These are phyloP conservation scores for Pulveroboletus sp. DNA, from an alignment of 768 basidiomycete genomes.

Conservation along the genomic window DNA sequence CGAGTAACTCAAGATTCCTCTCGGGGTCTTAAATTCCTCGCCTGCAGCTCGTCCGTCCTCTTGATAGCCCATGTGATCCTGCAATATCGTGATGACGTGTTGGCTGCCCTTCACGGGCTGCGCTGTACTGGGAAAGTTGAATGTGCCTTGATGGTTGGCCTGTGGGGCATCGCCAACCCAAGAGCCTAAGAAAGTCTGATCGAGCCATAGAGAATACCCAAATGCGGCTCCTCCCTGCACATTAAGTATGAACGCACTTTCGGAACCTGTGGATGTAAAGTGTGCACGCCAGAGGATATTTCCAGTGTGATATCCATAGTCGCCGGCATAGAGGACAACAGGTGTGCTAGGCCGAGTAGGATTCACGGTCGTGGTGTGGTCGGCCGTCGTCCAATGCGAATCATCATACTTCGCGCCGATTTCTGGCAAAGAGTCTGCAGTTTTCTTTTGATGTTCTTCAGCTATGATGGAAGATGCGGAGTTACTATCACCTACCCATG, in stretches of 20 bases:
- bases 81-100: constrained; percentile 47
- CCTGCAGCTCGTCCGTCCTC: constrained; percentile 41
- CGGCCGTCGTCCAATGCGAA: constrained; percentile 39
- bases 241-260: constrained; percentile 40
- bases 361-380: constrained; percentile 41
- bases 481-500: constrained; percentile 10
- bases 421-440: constrained; percentile 32
- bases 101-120: constrained; percentile 22
- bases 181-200: constrained; percentile 45
- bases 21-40: constrained; percentile 46
- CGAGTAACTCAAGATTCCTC: constrained; percentile 46
- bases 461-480: neutral
- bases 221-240: constrained; percentile 47
- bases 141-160: constrained; percentile 14
- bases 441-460: constrained; percentile 21
- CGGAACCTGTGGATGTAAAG: constrained; percentile 44
- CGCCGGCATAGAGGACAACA: constrained; percentile 44
- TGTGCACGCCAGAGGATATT: constrained; percentile 51
- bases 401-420: constrained; percentile 40
- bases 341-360: constrained; percentile 36
- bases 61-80: constrained; percentile 54
- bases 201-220: constrained; percentile 48
- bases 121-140: constrained; percentile 5
- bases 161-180: constrained; percentile 19
- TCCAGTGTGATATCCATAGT: constrained; percentile 50